phyloP scores from a whole-genome alignment of 345 rosid species.

The Litchi chinensis region DNA sequence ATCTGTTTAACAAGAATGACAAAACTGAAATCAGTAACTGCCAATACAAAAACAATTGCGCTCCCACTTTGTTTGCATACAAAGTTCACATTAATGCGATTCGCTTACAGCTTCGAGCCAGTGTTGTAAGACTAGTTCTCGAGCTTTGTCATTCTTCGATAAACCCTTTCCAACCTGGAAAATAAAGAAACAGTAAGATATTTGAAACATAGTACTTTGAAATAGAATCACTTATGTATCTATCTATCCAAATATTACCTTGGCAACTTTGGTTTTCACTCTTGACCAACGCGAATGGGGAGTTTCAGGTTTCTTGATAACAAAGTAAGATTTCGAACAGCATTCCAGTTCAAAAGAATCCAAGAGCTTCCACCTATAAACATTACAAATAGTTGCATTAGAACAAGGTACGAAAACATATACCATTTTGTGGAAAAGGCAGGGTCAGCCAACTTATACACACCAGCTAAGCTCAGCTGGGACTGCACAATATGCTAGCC shows the following conservation, averaged over 20 bases:
- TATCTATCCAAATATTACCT: conserved; percentile 30
- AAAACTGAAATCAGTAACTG: conserved; percentile 22
- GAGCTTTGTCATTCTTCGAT: conserved; percentile 84
- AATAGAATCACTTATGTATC: neutral
- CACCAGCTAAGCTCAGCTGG: conserved; percentile 91
- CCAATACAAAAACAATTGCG: neutral
- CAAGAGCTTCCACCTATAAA: conserved; percentile 82
- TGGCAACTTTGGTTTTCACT: conserved; percentile 91
- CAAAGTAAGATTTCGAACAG: conserved; percentile 88
- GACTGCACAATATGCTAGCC: conserved; percentile 93
- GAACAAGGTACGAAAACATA: conserved; percentile 16
- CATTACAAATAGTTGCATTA: conserved; percentile 19
- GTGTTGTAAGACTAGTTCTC: conserved; percentile 74
- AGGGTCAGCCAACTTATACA: conserved; percentile 10
- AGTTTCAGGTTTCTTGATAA: conserved; percentile 84
- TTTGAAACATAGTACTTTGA: neutral
- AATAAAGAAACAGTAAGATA: neutral
- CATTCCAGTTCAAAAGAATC: conserved; percentile 84
- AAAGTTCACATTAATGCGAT: neutral
- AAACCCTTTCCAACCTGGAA: conserved; percentile 85
- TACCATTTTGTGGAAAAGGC: conserved; percentile 1
- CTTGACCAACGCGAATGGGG: conserved; percentile 96
- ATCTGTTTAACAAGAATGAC: conserved; percentile 49
- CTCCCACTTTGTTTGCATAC: neutral
- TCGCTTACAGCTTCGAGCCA: conserved; percentile 98